Evolutionary conservation across 2,329 filamentous ascomycete species (phyloP), one percentile per base, ranked within the genome.

Genomic region (Graphilbum ipis-grandicollis): DNA sequence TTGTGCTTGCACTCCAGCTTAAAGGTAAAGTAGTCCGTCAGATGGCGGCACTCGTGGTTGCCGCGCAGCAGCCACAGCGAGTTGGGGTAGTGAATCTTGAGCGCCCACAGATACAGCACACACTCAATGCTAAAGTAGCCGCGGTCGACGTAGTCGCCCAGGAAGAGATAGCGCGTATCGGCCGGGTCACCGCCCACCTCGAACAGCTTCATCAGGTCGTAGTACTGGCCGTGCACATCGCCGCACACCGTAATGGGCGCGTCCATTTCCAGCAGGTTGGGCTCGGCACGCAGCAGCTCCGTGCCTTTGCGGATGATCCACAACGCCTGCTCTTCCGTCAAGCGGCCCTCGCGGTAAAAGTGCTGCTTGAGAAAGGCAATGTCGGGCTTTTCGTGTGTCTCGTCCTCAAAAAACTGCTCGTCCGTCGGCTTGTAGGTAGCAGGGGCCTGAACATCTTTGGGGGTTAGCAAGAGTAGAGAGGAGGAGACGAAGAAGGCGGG

Each of bases 1-100:
- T 98, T 98, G 72, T 98, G 90, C 65, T 93, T 94, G 70, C 90
- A 98, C 59, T 98, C 90, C 40, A 98, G 76, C 68, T 98, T 96
- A 68, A 98, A 98, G 43, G 90, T 98, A 63, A 98, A 98, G 68
- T 98, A 98, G 56, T 98, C 90, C 40, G 90, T 98, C 69, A 98
- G 71, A 65, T 98, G 90, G 52, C 90, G 79, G 59, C 90, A 98
- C 62, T 98, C 90, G 63, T 98, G 90, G 60, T 98, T 98, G 48
- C 90, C 90, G 51, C 90, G 82, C 48, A 98, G 73, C 48, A 98
- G 69, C 90, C 90, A 98, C 39, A 98, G 75, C 17, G 84, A 88
- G 59, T 96, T 85, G 37, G 90, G 90, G 55, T 96, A 98, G 74
- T 93, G 93, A 54, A 98, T 96, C 71, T 98, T 98, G 56, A 98